Conservation (phyloP, 2,329 filamentous ascomycete genomes). For the Calcarisporium arbuscula region DNA sequence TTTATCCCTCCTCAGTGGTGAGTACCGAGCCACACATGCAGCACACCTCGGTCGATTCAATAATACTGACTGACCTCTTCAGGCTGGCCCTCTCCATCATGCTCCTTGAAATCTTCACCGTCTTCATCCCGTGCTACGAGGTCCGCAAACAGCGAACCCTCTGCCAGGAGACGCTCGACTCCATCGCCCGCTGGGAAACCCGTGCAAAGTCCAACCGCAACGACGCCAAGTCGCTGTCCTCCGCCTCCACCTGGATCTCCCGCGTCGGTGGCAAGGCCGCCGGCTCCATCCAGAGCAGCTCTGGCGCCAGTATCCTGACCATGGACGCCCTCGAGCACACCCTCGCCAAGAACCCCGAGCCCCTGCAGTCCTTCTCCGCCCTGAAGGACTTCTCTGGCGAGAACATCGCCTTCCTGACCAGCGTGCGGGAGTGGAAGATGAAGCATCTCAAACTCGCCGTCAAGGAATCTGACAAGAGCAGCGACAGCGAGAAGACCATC, state of each 20-base stretch:
- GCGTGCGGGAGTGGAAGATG: slow-evolving; percentile 39
- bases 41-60: too few species aligned
- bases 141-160: slow-evolving; percentile 40
- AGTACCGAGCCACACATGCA: slow-evolving; percentile 3
- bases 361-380: slow-evolving; percentile 56
- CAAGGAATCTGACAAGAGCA: slow-evolving; percentile 15
- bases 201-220: slow-evolving; percentile 27
- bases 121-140: slow-evolving; percentile 58
- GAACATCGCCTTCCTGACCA: slow-evolving; percentile 59
- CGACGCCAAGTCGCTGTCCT: slow-evolving; percentile 25
- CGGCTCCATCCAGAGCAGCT: slow-evolving; percentile 23
- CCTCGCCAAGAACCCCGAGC: slow-evolving; percentile 47
- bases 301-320: slow-evolving; percentile 42
- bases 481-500: slow-evolving; percentile 14
- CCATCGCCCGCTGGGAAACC: slow-evolving; percentile 42
- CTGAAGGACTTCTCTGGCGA: slow-evolving; percentile 60
- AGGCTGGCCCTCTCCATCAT: slow-evolving; percentile 55
- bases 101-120: slow-evolving; percentile 55
- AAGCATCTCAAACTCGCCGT: slow-evolving; percentile 19
- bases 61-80: slow-evolving; percentile 1
- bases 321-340: slow-evolving; percentile 56
- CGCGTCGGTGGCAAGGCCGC: slow-evolving; percentile 25
- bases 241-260: slow-evolving; percentile 29
- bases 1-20: slow-evolving; percentile 59
- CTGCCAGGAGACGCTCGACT: slow-evolving; percentile 40